phyloP scores from a whole-genome alignment of 495 filamentous ascomycete genomes.

The Cairneyella variabilis region DNA sequence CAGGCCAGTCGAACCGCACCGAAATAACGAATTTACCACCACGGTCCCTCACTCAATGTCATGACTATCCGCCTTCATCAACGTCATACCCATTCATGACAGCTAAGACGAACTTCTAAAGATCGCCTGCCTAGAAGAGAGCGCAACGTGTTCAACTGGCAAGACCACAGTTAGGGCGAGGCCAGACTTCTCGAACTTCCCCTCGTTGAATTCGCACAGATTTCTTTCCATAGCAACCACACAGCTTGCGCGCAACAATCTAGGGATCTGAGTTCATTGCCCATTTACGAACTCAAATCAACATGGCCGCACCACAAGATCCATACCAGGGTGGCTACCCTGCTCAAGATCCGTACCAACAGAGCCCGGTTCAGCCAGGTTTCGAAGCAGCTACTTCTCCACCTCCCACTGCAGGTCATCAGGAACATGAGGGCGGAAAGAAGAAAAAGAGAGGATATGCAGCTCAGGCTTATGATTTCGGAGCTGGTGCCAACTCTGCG shows the following conservation, averaged over 20 bases:
- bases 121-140: slow-evolving; percentile 7
- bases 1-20: neutral
- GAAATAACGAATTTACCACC: neutral
- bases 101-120: slow-evolving; percentile 9
- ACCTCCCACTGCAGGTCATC: slow-evolving; percentile 34
- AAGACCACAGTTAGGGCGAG: slow-evolving; percentile 12
- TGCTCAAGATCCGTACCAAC: slow-evolving; percentile 38
- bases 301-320: slow-evolving; percentile 53
- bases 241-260: neutral
- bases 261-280: neutral
- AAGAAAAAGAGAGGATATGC: slow-evolving; percentile 92
- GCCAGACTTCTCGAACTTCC: neutral
- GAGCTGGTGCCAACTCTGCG: slow-evolving; percentile 80
- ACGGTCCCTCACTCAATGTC: slow-evolving; percentile 9
- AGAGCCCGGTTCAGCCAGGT: slow-evolving; percentile 31
- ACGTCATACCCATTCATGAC: slow-evolving; percentile 2
- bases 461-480: slow-evolving; percentile 90
- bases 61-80: slow-evolving; percentile 11
- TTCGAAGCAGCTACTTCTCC: slow-evolving; percentile 34
- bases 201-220: slow-evolving; percentile 1
- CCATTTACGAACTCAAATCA: neutral
- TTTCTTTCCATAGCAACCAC: neutral
- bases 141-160: slow-evolving; percentile 25
- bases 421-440: slow-evolving; percentile 52
- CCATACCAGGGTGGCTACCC: slow-evolving; percentile 63